Conservation (phyloP, 2,329 filamentous ascomycete species). For the Hymenoscyphus linearis region DNA sequence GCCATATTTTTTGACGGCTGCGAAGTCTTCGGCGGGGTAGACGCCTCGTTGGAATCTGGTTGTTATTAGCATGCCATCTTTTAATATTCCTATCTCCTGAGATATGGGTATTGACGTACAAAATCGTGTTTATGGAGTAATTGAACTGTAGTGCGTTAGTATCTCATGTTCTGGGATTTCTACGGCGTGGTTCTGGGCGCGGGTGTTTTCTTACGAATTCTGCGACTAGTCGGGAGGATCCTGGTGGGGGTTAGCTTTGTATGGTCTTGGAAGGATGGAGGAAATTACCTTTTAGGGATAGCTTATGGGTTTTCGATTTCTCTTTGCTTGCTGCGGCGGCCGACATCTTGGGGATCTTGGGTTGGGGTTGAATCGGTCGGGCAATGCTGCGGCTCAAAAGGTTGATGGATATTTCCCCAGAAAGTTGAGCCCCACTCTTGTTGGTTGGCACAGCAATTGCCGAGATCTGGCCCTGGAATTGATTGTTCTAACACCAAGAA, state of each 20-base stretch:
- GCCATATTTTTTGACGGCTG: conserved; percentile 97
- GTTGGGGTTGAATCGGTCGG: conserved; percentile 1
- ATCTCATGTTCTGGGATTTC: conserved; percentile 6
- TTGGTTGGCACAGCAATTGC: conserved; percentile 14
- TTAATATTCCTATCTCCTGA: too few species aligned
- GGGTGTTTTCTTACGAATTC: conserved; percentile 70
- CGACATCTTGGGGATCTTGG: conserved; percentile 20
- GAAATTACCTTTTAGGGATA: conserved; percentile 75
- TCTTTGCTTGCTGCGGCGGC: conserved; percentile 43
- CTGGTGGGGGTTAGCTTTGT: conserved; percentile 32
- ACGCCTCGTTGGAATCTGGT: conserved; percentile 75
- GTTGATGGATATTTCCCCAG: conserved; percentile 3
- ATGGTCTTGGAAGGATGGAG: neutral
- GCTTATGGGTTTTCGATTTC: conserved; percentile 90
- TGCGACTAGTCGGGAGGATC: conserved; percentile 78
- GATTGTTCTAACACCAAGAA: too few species aligned
- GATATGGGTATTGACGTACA: conserved; percentile 58
- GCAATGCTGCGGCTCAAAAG: neutral
- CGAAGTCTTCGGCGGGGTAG: conserved; percentile 95
- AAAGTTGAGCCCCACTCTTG: neutral
- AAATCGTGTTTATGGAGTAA: conserved; percentile 95
- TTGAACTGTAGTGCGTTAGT: conserved; percentile 61
- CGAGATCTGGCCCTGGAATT: neutral
- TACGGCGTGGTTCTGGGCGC: neutral
- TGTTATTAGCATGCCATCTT: neutral